Conservation (phyloP, 176 grass and related monocot genomes). For the Lolium perenne region DNA sequence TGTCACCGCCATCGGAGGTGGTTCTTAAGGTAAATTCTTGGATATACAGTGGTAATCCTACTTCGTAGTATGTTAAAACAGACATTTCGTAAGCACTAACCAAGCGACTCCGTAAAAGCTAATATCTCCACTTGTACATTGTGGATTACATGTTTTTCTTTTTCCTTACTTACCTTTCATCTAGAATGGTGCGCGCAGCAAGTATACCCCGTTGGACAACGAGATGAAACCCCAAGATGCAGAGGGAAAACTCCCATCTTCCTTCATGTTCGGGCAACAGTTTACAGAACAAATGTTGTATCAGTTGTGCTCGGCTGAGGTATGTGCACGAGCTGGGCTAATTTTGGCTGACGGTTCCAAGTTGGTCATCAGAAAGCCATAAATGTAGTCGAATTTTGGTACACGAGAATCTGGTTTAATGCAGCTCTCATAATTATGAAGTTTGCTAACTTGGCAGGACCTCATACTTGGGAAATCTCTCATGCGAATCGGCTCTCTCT, state of each 20-base stretch:
- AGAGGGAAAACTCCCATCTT: slow-evolving; percentile 23
- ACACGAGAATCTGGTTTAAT: not conserved
- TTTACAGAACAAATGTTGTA: slow-evolving; percentile 13
- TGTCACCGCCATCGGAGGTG: slow-evolving; percentile 45
- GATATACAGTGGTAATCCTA: not conserved
- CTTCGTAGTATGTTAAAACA: not conserved
- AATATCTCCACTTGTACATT: not conserved
- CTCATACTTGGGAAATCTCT: slow-evolving; percentile 51
- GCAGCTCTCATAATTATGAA: not conserved
- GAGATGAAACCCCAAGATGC: slow-evolving; percentile 34
- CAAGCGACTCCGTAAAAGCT: not conserved
- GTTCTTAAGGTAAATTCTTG: slow-evolving; percentile 45
- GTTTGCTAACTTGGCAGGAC: slow-evolving; percentile 47
- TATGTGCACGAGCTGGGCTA: not conserved
- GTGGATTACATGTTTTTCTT: too few relatives aligned
- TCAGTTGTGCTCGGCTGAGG: slow-evolving; percentile 29
- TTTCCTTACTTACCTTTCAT: not conserved
- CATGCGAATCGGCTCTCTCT: slow-evolving; percentile 44
- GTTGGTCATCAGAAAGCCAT: not conserved
- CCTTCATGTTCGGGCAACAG: slow-evolving; percentile 32
- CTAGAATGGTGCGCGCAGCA: not conserved
- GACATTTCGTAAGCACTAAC: not conserved
- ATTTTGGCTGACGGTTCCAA: not conserved
- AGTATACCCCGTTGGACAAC: not conserved
- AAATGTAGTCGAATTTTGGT: not conserved